phyloP scores from a whole-genome alignment of 345 rosid genomes.

The Microcos paniculata region DNA sequence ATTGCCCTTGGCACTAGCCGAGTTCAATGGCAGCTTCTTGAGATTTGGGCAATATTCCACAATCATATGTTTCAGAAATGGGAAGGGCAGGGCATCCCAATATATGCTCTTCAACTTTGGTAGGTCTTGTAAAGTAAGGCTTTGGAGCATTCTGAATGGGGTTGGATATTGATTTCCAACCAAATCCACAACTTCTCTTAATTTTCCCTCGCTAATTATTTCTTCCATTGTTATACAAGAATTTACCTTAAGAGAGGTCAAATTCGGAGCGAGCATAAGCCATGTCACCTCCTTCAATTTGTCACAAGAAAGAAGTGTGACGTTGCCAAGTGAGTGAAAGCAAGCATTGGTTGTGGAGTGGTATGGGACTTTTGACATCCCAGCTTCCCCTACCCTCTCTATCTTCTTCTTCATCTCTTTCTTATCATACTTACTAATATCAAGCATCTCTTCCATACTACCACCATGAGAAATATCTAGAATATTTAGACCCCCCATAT shows the following conservation, averaged over 20 bases:
- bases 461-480: no score
- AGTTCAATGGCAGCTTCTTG: conserved; percentile 16
- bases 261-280: not conserved
- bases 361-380: no score
- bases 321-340: not conserved
- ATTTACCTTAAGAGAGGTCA: conserved; percentile 5
- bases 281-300: not conserved
- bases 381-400: not conserved
- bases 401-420: not conserved
- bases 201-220: no score
- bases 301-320: not conserved
- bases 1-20: not conserved
- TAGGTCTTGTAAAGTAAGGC: no score
- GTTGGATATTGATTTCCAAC: not conserved
- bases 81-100: not conserved
- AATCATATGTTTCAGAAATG: no score
- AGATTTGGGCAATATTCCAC: not conserved
- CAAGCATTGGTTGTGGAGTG: no score
- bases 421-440: no score
- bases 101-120: conserved; percentile 1
- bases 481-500: not conserved
- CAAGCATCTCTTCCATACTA: no score
- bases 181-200: no score
- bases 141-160: no score
- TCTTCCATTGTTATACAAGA: not conserved